These are phyloP conservation scores for Venturiaceae sp. DNA, from an alignment of 2,329 filamentous ascomycete genomes.

Conservation along the genomic window DNA sequence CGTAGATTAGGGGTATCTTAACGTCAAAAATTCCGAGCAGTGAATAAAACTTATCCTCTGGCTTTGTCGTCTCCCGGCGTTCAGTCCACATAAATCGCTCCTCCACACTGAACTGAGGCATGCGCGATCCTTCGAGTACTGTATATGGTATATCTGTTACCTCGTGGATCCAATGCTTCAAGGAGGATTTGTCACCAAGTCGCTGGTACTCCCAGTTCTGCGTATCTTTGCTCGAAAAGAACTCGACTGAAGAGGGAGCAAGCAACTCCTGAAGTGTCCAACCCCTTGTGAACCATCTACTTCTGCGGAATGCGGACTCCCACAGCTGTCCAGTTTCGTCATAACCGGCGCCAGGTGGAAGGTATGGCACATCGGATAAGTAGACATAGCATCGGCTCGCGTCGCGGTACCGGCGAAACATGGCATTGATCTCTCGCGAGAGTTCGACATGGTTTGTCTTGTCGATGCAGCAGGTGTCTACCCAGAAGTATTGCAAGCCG, in stretches of 20 bases:
- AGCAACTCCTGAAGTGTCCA: constrained; percentile 15
- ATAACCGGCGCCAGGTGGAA: not conserved
- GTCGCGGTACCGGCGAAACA: constrained; percentile 2
- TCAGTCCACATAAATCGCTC: constrained; percentile 1
- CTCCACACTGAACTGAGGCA: constrained; percentile 5
- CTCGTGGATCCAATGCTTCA: constrained; percentile 9
- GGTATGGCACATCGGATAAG: constrained; percentile 4
- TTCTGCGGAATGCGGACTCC: constrained; percentile 12
- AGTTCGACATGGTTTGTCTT: not conserved
- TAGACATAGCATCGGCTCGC: constrained; percentile 10
- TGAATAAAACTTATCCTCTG: constrained; percentile 7
- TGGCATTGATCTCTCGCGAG: not conserved
- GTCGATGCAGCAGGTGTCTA: constrained; percentile 3
- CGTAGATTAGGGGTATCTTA: constrained; percentile 1
- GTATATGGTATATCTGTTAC: constrained; percentile 10
- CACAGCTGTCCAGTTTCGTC: not conserved
- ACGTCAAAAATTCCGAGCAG: constrained; percentile 1
- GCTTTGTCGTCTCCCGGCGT: not conserved
- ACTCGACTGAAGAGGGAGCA: constrained; percentile 15
- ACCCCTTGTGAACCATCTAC: constrained; percentile 13
- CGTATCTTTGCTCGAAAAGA: constrained; percentile 17
- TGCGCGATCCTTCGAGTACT: constrained; percentile 4
- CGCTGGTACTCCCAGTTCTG: constrained; percentile 2
- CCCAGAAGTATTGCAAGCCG: too few species aligned
- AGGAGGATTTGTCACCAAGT: constrained; percentile 5